Percentiles rank a stretch among this genome's conserved stretches.
Conservation (phyloP, 2,329 filamentous ascomycete genomes). For the Colletotrichum tabaci region DNA sequence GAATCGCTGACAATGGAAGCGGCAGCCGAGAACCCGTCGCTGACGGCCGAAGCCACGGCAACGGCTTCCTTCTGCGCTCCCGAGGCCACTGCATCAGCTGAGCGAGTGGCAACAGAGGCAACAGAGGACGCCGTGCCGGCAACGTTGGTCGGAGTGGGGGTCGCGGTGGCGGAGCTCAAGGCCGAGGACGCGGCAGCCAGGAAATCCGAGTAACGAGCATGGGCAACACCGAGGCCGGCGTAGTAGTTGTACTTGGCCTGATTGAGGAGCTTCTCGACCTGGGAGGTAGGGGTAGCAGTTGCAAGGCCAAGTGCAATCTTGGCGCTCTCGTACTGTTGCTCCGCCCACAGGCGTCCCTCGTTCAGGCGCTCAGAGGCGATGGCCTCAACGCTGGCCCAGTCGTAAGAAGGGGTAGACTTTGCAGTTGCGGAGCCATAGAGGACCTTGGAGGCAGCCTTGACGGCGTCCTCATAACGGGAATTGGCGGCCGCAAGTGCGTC, state of each 20-base stretch:
- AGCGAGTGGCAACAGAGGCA: slow-evolving; percentile 63
- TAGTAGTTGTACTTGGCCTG: slow-evolving; percentile 80
- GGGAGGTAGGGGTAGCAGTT: slow-evolving; percentile 70
- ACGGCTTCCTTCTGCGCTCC: slow-evolving; percentile 66
- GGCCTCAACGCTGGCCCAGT: slow-evolving; percentile 69
- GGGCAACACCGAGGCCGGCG: slow-evolving; percentile 82
- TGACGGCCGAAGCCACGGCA: slow-evolving; percentile 63
- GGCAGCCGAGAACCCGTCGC: slow-evolving; percentile 57
- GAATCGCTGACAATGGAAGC: slow-evolving; percentile 55
- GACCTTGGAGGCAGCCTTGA: slow-evolving; percentile 66
- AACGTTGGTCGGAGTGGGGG: slow-evolving; percentile 72
- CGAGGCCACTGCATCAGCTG: slow-evolving; percentile 61
- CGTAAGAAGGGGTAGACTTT: slow-evolving; percentile 57
- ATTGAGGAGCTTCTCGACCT: slow-evolving; percentile 71
- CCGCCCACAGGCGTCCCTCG: slow-evolving; percentile 79
- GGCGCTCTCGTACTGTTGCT: slow-evolving; percentile 79
- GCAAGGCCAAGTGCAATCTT: slow-evolving; percentile 75
- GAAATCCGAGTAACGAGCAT: slow-evolving; percentile 85
- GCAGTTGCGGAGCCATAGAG: slow-evolving; percentile 64
- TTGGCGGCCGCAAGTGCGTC: slow-evolving; percentile 75
- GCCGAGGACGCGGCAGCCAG: slow-evolving; percentile 79
- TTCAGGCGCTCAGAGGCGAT: slow-evolving; percentile 79
- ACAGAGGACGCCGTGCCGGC: slow-evolving; percentile 62
- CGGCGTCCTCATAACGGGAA: slow-evolving; percentile 68
- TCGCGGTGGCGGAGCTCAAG: slow-evolving; percentile 71